Evolutionary conservation across 305 asterid species (phyloP).

Genomic region (Solanum aculeatissimum): DNA sequence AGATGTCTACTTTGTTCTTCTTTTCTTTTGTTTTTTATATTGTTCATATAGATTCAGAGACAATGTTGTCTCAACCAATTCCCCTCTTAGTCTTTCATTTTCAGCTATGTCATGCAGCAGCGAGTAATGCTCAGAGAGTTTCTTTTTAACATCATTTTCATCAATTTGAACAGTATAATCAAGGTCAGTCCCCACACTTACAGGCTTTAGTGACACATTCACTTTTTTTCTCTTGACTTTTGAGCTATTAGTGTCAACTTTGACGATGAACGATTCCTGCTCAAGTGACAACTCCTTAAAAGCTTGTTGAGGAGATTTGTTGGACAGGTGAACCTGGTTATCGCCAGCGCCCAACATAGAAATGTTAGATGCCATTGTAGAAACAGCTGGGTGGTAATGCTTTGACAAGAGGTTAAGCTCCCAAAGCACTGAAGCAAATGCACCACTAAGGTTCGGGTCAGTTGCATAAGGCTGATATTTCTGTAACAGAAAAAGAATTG

Average conservation of each 20-base stretch:
- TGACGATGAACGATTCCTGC: constrained; percentile 24
- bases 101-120: constrained; percentile 55
- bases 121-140: constrained; percentile 46
- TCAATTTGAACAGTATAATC: constrained; percentile 15
- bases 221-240: constrained; percentile 32
- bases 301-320: constrained; percentile 69
- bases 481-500: constrained; percentile 28
- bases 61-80: constrained; percentile 32
- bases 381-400: constrained; percentile 71
- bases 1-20: constrained; percentile 16
- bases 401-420: constrained; percentile 74
- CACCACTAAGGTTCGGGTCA: constrained; percentile 92
- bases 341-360: constrained; percentile 45
- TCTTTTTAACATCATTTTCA: constrained; percentile 41
- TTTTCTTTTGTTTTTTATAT: constrained; percentile 39
- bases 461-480: constrained; percentile 69
- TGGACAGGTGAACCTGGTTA: constrained; percentile 49
- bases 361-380: constrained; percentile 53
- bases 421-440: constrained; percentile 94
- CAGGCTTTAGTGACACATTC: constrained; percentile 2
- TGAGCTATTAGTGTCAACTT: constrained; percentile 16
- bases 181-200: constrained; percentile 9
- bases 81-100: constrained; percentile 62
- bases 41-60: constrained; percentile 44
- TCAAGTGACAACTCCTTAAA: constrained; percentile 38